Conservation (phyloP, 2,329 filamentous ascomycete species). For the Thermomyces lanuginosus region DNA sequence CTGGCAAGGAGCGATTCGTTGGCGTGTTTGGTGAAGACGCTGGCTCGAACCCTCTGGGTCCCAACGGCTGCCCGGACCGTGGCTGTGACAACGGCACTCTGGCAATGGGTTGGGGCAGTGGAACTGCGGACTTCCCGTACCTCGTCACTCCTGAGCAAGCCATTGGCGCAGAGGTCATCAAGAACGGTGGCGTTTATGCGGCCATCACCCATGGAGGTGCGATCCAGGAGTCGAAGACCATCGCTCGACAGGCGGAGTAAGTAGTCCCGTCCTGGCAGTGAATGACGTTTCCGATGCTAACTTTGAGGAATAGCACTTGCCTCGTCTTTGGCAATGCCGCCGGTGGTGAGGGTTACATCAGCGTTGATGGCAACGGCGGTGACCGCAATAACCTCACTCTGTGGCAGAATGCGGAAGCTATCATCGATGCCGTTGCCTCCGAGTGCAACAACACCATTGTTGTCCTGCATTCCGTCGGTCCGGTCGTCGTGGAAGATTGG, state of each 20-base stretch:
- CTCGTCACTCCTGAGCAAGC: slow-evolving; percentile 46
- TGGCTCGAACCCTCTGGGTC: slow-evolving; percentile 54
- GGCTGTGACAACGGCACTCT: slow-evolving; percentile 44
- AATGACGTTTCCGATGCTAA: slow-evolving; percentile 1
- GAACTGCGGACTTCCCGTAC: slow-evolving; percentile 46
- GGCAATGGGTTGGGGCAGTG: slow-evolving; percentile 48
- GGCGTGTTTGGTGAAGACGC: slow-evolving; percentile 73
- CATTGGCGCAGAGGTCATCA: slow-evolving; percentile 52
- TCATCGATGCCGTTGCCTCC: slow-evolving; percentile 66
- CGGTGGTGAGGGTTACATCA: slow-evolving; percentile 74
- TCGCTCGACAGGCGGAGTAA: slow-evolving; percentile 35
- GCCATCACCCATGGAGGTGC: slow-evolving; percentile 44
- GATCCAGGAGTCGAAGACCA: slow-evolving; percentile 31
- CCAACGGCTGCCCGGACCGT: slow-evolving; percentile 63
- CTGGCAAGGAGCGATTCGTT: slow-evolving; percentile 53
- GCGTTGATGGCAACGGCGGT: slow-evolving; percentile 64
- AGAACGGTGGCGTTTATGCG: slow-evolving; percentile 46
- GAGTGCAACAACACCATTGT: slow-evolving; percentile 80
- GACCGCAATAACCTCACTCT: slow-evolving; percentile 87
- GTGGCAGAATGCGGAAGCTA: slow-evolving; percentile 64
- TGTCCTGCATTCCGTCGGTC: slow-evolving; percentile 70
- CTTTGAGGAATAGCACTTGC: slow-evolving; percentile 24
- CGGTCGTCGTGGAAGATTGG: slow-evolving; percentile 56
- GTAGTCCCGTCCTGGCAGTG: slow-evolving; percentile 1
- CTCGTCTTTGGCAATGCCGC: slow-evolving; percentile 84